A percentile compares a stretch with the other conserved stretches of the same genome.
Evolutionary conservation across 2,329 filamentous ascomycete genomes (phyloP).

Genomic region (Stagonosporopsis chrysanthemi): DNA sequence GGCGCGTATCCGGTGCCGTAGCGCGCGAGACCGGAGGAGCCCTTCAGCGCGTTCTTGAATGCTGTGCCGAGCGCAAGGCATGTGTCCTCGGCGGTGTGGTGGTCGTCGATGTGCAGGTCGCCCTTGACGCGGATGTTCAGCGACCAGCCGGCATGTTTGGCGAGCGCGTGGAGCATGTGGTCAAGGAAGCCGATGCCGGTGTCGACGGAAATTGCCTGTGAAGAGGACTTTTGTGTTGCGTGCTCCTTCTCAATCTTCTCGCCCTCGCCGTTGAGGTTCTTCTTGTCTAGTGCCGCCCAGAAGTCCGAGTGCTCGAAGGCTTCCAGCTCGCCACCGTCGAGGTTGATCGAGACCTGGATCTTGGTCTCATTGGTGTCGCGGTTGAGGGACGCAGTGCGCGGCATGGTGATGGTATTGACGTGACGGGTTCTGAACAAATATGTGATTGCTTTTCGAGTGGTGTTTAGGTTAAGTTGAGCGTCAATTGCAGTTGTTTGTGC

Average conservation of each 20-base stretch:
- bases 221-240: slow-evolving; percentile 82
- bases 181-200: slow-evolving; percentile 98
- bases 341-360: slow-evolving; percentile 88
- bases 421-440: not conserved
- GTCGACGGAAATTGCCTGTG: slow-evolving; percentile 85
- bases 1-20: slow-evolving; percentile 94
- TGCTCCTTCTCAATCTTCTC: slow-evolving; percentile 64
- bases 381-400: slow-evolving; percentile 77
- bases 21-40: slow-evolving; percentile 80
- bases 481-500: slow-evolving; percentile 16
- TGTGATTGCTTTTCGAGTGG: not conserved
- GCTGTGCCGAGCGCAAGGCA: slow-evolving; percentile 89
- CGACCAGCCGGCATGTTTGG: slow-evolving; percentile 96
- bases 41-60: slow-evolving; percentile 81
- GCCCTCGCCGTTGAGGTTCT: slow-evolving; percentile 40
- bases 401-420: slow-evolving; percentile 31
- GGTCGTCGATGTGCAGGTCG: slow-evolving; percentile 96
- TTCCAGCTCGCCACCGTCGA: slow-evolving; percentile 79
- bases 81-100: slow-evolving; percentile 96
- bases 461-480: not conserved
- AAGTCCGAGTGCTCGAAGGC: slow-evolving; percentile 57
- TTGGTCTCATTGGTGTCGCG: slow-evolving; percentile 98
- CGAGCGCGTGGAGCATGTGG: slow-evolving; percentile 97
- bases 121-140: slow-evolving; percentile 82
- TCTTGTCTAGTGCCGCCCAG: slow-evolving; percentile 57